These are phyloP conservation scores for Boletus sp. DNA, from an alignment of 768 basidiomycete species.

Conservation along the genomic window DNA sequence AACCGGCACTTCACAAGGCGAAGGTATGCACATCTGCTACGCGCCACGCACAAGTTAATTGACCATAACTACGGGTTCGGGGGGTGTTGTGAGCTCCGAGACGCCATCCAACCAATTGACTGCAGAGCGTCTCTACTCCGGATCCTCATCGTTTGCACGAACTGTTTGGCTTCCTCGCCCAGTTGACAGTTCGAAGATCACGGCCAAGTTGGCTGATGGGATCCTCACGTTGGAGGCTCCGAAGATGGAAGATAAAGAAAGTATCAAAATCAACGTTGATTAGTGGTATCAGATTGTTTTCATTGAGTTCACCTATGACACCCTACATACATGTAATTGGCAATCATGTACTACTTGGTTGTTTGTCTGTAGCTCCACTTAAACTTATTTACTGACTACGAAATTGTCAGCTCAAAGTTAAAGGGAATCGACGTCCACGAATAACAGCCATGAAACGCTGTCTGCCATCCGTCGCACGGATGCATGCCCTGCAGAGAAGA, in stretches of 20 bases:
- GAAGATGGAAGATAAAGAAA: conserved; percentile 58
- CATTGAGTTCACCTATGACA: neutral
- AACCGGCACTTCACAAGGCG: conserved; percentile 8
- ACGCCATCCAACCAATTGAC: conserved; percentile 45
- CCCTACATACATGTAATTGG: neutral
- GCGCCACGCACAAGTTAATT: neutral
- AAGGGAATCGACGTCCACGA: no score
- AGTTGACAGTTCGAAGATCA: conserved; percentile 53
- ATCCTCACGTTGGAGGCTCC: conserved; percentile 60
- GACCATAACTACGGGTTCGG: conserved; percentile 3
- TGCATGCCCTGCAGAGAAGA: no score
- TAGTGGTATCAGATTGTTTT: neutral
- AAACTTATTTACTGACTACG: neutral
- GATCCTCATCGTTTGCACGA: conserved; percentile 55
- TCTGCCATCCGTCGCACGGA: no score
- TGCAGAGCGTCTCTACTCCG: conserved; percentile 57
- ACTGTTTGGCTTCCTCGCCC: conserved; percentile 70
- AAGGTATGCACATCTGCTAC: conserved; percentile 26
- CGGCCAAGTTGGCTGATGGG: conserved; percentile 66
- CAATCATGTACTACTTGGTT: neutral
- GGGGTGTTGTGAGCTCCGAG: conserved; percentile 16
- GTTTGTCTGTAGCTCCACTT: conserved; percentile 10
- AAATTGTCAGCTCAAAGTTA: no score
- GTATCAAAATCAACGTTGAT: conserved; percentile 45
- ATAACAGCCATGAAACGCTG: no score